Conservation (phyloP, 1,284 basidiomycete species). For the Sporisorium sorghi region DNA sequence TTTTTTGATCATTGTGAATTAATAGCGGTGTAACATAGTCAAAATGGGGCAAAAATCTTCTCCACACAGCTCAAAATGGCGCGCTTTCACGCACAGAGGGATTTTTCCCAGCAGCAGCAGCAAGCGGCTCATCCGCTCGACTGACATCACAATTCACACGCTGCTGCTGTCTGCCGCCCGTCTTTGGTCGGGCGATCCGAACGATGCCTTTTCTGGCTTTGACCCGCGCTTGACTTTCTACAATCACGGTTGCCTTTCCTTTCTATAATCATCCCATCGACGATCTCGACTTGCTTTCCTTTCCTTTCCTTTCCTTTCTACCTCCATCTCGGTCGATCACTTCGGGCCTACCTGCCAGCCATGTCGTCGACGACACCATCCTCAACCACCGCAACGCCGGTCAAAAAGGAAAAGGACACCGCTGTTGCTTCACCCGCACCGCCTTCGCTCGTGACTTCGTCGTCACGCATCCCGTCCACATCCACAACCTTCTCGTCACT, state of each 20-base stretch:
- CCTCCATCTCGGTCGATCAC: neutral
- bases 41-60: neutral
- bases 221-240: neutral
- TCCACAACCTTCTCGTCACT: constrained; percentile 34
- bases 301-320: neutral
- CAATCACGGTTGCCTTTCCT: neutral
- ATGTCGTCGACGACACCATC: constrained; percentile 28
- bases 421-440: constrained; percentile 11
- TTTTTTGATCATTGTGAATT: neutral
- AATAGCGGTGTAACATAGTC: neutral
- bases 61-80: neutral
- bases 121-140: constrained; percentile 7
- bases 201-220: neutral
- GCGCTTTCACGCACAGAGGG: constrained; percentile 39
- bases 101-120: neutral
- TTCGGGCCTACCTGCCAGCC: neutral
- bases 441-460: constrained; percentile 33
- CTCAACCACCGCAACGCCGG: constrained; percentile 22
- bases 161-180: neutral
- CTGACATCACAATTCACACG: constrained; percentile 14
- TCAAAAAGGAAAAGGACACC: constrained; percentile 31
- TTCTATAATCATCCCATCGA: neutral
- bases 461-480: constrained; percentile 37
- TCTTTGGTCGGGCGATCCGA: neutral
- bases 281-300: neutral